These are phyloP conservation scores for Penicillium verhagenii DNA, from an alignment of 495 filamentous ascomycete genomes.

Conservation along the genomic window DNA sequence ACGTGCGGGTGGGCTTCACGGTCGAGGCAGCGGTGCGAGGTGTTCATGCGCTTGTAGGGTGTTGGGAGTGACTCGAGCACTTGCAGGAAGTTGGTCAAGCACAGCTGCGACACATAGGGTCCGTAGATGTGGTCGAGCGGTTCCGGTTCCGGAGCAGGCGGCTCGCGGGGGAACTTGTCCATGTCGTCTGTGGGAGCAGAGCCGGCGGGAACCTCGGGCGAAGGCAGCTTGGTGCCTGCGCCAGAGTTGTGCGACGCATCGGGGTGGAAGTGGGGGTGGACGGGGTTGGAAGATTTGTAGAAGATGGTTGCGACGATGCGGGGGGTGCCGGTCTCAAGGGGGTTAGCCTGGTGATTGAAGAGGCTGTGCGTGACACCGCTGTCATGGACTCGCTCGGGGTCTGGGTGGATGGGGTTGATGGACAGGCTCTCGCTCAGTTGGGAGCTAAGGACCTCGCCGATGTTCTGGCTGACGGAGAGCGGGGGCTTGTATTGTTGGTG, in stretches of 20 bases:
- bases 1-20: constrained; percentile 59
- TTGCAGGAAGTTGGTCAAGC: constrained; percentile 78
- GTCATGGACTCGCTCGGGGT: constrained; percentile 43
- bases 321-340: constrained; percentile 37
- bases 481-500: constrained; percentile 74
- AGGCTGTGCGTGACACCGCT: constrained; percentile 47
- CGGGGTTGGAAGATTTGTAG: constrained; percentile 44
- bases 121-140: constrained; percentile 76
- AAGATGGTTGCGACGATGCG: constrained; percentile 48
- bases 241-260: constrained; percentile 28
- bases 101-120: constrained; percentile 72
- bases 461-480: constrained; percentile 36
- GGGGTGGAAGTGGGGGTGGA: constrained; percentile 46
- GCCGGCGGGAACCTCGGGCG: constrained; percentile 42
- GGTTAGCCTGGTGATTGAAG: constrained; percentile 39
- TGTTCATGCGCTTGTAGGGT: constrained; percentile 56
- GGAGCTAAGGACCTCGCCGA: constrained; percentile 42
- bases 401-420: constrained; percentile 45
- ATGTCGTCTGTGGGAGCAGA: constrained; percentile 66
- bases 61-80: constrained; percentile 69
- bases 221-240: constrained; percentile 34
- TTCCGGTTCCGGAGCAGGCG: constrained; percentile 61
- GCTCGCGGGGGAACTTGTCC: constrained; percentile 69
- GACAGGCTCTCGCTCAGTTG: constrained; percentile 23
- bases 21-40: constrained; percentile 71